A percentile compares a stretch with the other conserved stretches of the same genome.
phyloP scores from a whole-genome alignment of 2,329 filamentous ascomycete species.

The Pseudogymnoascus pannorum region DNA sequence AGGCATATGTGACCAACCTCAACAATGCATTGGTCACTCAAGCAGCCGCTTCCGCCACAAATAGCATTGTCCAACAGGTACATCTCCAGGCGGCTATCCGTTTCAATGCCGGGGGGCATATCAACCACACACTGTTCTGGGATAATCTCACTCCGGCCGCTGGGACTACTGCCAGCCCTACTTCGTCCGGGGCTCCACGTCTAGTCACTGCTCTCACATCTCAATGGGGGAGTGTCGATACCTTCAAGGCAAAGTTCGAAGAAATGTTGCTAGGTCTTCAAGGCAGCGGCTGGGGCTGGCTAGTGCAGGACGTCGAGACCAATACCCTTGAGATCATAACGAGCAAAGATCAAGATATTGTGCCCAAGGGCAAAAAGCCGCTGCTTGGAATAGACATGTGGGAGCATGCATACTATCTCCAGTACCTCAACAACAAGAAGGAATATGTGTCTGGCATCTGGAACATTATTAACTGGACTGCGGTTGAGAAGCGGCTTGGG shows the following conservation, averaged over 20 bases:
- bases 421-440: slow-evolving; percentile 71
- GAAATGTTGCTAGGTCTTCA: slow-evolving; percentile 63
- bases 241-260: slow-evolving; percentile 60
- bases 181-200: slow-evolving; percentile 41
- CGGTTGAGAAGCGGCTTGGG: slow-evolving; percentile 54
- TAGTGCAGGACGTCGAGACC: slow-evolving; percentile 56
- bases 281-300: slow-evolving; percentile 84
- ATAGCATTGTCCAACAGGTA: slow-evolving; percentile 58
- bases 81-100: slow-evolving; percentile 64
- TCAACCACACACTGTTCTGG: slow-evolving; percentile 94
- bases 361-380: slow-evolving; percentile 57
- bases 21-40: slow-evolving; percentile 60
- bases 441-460: slow-evolving; percentile 71
- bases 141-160: slow-evolving; percentile 63
- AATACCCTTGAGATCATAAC: slow-evolving; percentile 63
- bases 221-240: slow-evolving; percentile 61
- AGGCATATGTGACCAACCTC: slow-evolving; percentile 69
- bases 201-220: slow-evolving; percentile 54
- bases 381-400: slow-evolving; percentile 82
- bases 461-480: slow-evolving; percentile 73
- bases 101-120: slow-evolving; percentile 87
- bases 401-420: slow-evolving; percentile 89
- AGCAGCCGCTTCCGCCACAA: slow-evolving; percentile 44
- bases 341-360: slow-evolving; percentile 81
- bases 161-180: slow-evolving; percentile 48